A percentile compares a stretch with the other conserved stretches of the same genome.
These are phyloP conservation scores for Microsporum audouinii DNA, from an alignment of 2,329 filamentous ascomycete genomes.

Conservation along the genomic window DNA sequence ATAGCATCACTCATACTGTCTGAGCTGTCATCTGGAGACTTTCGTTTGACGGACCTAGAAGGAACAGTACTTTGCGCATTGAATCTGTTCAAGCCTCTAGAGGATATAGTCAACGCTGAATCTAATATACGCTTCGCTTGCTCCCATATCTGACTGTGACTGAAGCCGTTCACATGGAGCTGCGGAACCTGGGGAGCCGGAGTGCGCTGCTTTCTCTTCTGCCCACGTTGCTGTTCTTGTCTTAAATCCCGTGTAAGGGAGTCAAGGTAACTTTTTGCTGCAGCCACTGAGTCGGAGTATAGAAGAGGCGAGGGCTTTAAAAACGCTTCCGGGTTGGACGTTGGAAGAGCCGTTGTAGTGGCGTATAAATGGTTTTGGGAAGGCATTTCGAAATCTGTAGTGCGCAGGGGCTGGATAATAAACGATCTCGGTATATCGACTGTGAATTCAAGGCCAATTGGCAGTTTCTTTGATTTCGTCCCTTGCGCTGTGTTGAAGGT, in stretches of 20 bases:
- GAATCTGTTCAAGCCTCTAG: constrained; percentile 30
- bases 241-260: constrained; percentile 66
- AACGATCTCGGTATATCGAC: neutral
- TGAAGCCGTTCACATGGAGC: constrained; percentile 77
- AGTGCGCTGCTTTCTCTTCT: constrained; percentile 60
- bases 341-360: neutral
- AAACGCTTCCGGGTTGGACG: constrained; percentile 52
- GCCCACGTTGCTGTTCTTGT: constrained; percentile 55
- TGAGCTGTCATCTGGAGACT: neutral
- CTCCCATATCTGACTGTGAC: constrained; percentile 83
- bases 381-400: neutral
- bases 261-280: constrained; percentile 72
- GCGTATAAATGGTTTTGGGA: neutral
- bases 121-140: constrained; percentile 77
- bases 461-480: neutral
- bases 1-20: constrained; percentile 4
- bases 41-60: neutral
- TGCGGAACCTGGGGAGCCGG: constrained; percentile 59
- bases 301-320: constrained; percentile 60
- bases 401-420: neutral
- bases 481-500: neutral
- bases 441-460: neutral
- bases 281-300: constrained; percentile 56
- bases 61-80: neutral
- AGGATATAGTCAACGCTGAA: constrained; percentile 46